phyloP scores from a whole-genome alignment of 495 filamentous ascomycete genomes.

The Aspergillus coremiiformis region DNA sequence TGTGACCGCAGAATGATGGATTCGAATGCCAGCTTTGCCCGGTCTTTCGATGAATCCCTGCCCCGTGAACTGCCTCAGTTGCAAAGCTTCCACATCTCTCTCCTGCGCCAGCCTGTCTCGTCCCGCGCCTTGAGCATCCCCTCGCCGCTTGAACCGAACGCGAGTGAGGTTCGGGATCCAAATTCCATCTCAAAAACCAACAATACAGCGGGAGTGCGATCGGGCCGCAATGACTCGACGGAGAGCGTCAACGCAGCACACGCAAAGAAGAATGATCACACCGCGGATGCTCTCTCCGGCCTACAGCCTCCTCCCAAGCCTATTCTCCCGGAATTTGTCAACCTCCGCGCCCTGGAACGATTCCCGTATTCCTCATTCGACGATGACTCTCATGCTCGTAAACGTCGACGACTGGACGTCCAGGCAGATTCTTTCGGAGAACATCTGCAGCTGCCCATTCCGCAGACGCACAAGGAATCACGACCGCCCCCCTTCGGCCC shows the following conservation, averaged over 20 bases:
- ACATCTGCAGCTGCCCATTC: constrained; percentile 45
- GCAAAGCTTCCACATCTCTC: constrained; percentile 41
- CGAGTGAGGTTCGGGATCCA: constrained; percentile 29
- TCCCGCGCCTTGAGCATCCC: constrained; percentile 37
- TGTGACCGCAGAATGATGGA: constrained; percentile 26
- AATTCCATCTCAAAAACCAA: constrained; percentile 28
- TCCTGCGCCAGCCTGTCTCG: constrained; percentile 41
- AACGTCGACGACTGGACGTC: constrained; percentile 37
- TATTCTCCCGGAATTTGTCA: constrained; percentile 42
- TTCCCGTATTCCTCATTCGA: constrained; percentile 40
- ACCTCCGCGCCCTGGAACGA: constrained; percentile 40
- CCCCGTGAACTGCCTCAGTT: constrained; percentile 40
- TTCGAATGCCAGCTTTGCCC: constrained; percentile 19
- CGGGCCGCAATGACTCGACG: constrained; percentile 21
- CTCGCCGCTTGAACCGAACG: constrained; percentile 42
- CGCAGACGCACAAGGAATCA: constrained; percentile 39
- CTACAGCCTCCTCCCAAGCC: constrained; percentile 34
- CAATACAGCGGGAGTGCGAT: constrained; percentile 22
- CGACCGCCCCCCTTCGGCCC: constrained; percentile 44
- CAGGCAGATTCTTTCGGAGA: constrained; percentile 42
- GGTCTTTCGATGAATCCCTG: constrained; percentile 35
- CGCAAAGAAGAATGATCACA: constrained; percentile 30
- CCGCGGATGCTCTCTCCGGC: constrained; percentile 25
- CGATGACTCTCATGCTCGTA: constrained; percentile 34
- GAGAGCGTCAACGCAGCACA: constrained; percentile 30